Percentiles rank a stretch among this genome's conserved stretches.
phyloP scores from a whole-genome alignment of 176 grass and related monocot genomes.

The Dendrocalamus sinicus region DNA sequence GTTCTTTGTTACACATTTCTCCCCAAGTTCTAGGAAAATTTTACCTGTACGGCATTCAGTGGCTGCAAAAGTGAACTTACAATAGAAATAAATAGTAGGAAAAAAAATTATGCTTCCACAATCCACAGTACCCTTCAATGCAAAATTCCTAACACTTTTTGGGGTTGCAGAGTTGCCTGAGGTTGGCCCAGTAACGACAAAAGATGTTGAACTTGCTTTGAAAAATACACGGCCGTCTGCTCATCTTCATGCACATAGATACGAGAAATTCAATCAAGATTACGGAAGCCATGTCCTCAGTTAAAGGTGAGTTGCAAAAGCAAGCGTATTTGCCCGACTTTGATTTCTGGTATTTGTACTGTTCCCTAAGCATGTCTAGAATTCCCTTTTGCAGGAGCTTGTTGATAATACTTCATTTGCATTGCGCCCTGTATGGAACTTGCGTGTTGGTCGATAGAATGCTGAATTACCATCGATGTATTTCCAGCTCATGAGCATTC shows the following conservation, averaged over 20 bases:
- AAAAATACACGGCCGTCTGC: conserved; percentile 89
- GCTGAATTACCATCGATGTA: neutral
- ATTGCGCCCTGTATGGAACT: neutral
- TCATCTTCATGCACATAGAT: conserved; percentile 87
- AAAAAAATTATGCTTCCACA: neutral
- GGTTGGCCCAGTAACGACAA: conserved; percentile 60
- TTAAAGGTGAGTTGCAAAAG: conserved; percentile 37
- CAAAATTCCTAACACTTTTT: neutral
- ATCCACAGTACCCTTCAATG: neutral
- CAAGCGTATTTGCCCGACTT: neutral
- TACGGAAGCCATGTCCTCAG: conserved; percentile 83
- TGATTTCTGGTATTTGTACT: conserved; percentile 37
- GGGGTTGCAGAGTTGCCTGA: conserved; percentile 92
- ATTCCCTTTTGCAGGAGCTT: conserved; percentile 5
- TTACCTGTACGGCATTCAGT: conserved; percentile 8
- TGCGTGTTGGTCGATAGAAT: neutral
- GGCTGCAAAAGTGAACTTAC: neutral
- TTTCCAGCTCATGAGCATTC: conserved; percentile 17
- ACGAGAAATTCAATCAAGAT: conserved; percentile 89
- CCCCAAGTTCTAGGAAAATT: conserved; percentile 25
- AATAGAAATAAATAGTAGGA: neutral
- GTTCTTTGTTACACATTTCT: neutral
- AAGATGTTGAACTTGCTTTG: conserved; percentile 77
- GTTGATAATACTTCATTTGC: conserved; percentile 9
- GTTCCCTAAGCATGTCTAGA: conserved; percentile 15